Evolutionary conservation across 805 yeast species (phyloP).

Genomic region (Ogataea dorogensis): DNA sequence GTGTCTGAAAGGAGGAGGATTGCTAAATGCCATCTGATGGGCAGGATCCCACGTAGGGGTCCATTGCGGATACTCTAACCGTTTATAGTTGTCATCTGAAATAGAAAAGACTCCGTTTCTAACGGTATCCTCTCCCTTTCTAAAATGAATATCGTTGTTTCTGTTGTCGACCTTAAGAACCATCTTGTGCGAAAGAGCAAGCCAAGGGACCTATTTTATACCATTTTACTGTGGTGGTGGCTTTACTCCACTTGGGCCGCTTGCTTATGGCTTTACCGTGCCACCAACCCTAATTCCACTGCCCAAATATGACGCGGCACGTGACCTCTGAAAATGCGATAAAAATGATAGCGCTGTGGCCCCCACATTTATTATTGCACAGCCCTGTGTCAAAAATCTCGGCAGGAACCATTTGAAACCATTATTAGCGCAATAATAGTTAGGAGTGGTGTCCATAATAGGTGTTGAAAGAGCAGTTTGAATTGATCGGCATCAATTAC

Average conservation of each 20-base stretch:
- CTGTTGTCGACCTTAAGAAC: conserved; percentile 16
- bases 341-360: no score
- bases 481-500: neutral
- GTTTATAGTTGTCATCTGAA: conserved; percentile 39
- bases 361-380: neutral
- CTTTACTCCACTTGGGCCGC: no score
- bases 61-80: conserved; percentile 49
- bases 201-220: neutral
- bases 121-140: conserved; percentile 49
- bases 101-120: conserved; percentile 49
- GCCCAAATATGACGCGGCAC: neutral
- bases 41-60: conserved; percentile 70
- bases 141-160: conserved; percentile 43
- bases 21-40: conserved; percentile 39
- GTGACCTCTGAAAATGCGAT: conserved; percentile 1
- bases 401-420: neutral
- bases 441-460: no score
- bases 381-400: conserved; percentile 4
- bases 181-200: conserved; percentile 4
- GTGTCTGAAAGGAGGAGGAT: conserved; percentile 49
- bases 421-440: neutral
- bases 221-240: conserved; percentile 6
- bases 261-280: neutral
- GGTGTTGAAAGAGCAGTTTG: neutral
- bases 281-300: neutral